These are phyloP conservation scores for Rhododendron molle DNA, from an alignment of 148 eudicot species.

Conservation along the genomic window DNA sequence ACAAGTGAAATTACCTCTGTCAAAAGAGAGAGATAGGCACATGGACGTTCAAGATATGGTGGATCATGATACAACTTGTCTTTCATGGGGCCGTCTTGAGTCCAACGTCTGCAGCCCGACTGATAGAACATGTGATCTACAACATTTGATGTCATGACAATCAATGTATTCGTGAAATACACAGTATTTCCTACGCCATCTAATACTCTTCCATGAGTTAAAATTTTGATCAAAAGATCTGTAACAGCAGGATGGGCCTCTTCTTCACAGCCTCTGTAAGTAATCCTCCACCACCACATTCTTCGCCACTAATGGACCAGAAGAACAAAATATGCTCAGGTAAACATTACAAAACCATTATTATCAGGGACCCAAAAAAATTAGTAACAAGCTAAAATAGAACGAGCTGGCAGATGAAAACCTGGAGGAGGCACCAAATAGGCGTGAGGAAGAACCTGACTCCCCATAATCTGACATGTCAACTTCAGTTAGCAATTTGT, in stretches of 20 bases:
- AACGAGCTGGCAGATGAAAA: not conserved
- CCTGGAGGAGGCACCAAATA: not conserved
- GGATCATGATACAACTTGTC: not conserved
- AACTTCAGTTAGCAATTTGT: not conserved
- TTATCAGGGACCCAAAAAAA: not conserved
- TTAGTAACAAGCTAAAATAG: not conserved
- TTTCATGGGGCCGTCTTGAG: not conserved
- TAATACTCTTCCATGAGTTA: not conserved
- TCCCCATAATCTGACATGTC: not conserved
- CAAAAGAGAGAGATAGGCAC: not conserved
- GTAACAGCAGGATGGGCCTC: not conserved
- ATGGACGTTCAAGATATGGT: not conserved
- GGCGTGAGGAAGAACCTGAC: not conserved
- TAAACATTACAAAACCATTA: too few relatives aligned
- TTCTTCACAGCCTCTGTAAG: not conserved
- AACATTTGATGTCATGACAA: constrained; percentile 3
- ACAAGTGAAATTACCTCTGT: not conserved
- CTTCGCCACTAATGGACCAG: not conserved
- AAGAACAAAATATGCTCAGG: not conserved
- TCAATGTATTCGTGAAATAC: not conserved
- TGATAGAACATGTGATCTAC: not conserved
- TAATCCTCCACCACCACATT: not conserved
- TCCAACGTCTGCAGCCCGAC: not conserved
- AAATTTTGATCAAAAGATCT: not conserved
- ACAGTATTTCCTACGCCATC: not conserved